These are phyloP conservation scores for Cladophialophora exuberans DNA, from an alignment of 2,329 filamentous ascomycete species.

Conservation along the genomic window DNA sequence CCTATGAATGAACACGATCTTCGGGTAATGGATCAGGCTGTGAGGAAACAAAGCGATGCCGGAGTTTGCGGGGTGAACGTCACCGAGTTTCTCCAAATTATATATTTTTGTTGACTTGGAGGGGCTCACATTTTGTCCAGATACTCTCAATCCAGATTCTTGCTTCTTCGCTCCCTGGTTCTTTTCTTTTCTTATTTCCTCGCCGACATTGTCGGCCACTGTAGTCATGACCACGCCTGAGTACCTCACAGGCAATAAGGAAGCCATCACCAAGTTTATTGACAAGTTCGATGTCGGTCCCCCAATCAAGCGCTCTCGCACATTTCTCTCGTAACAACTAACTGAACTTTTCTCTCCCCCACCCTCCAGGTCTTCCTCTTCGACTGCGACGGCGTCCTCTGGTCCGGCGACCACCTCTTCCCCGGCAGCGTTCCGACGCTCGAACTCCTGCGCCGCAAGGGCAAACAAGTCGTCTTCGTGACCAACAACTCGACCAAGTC, in stretches of 20 bases:
- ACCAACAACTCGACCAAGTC: constrained; percentile 99
- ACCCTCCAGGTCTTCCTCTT: constrained; percentile 84
- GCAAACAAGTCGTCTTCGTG: constrained; percentile 92
- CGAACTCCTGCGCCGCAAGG: constrained; percentile 77
- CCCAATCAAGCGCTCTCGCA: no score
- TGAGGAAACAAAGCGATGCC: neutral
- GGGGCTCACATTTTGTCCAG: no score
- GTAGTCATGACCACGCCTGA: constrained; percentile 41
- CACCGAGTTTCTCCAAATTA: neutral
- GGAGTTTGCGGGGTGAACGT: neutral
- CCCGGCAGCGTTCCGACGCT: constrained; percentile 84
- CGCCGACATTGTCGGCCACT: neutral
- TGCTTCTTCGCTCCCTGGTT: neutral
- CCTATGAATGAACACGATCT: neutral
- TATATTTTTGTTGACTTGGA: neutral
- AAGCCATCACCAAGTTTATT: constrained; percentile 79
- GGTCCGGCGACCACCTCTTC: constrained; percentile 92
- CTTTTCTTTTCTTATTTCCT: neutral
- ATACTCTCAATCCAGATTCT: no score
- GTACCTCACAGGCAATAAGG: constrained; percentile 77
- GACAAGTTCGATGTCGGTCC: constrained; percentile 79
- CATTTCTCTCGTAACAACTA: no score
- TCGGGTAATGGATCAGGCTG: neutral
- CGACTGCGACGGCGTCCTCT: constrained; percentile 97
- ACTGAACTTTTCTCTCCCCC: neutral